A percentile compares a stretch with the other conserved stretches of the same genome.
phyloP scores from a whole-genome alignment of 1,284 basidiomycete species.

The Mycosarcoma mackinlayi region DNA sequence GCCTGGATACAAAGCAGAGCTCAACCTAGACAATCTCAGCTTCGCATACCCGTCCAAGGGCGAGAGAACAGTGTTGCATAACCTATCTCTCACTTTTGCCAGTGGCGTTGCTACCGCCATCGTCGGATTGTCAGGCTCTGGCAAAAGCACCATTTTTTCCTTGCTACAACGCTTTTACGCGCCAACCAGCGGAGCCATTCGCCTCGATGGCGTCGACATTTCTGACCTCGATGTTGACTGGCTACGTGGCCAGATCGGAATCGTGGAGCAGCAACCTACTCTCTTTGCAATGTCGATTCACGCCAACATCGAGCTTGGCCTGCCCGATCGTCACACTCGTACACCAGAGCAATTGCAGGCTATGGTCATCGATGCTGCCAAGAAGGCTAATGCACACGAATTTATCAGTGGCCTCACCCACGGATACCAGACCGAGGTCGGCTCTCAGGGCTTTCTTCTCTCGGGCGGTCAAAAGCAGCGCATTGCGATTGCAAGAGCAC shows the following conservation, averaged over 20 bases:
- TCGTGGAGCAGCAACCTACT: slow-evolving; percentile 91
- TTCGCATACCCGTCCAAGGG: slow-evolving; percentile 93
- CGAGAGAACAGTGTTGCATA: slow-evolving; percentile 83
- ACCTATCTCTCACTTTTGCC: slow-evolving; percentile 69
- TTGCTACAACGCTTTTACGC: slow-evolving; percentile 71
- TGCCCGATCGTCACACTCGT: slow-evolving; percentile 34
- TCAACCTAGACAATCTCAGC: slow-evolving; percentile 79
- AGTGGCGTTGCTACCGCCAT: slow-evolving; percentile 51
- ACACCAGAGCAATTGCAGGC: slow-evolving; percentile 74
- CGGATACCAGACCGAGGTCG: slow-evolving; percentile 40
- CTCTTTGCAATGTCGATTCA: slow-evolving; percentile 75
- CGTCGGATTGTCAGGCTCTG: slow-evolving; percentile 71
- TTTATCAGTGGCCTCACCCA: slow-evolving; percentile 30
- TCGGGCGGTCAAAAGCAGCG: slow-evolving; percentile 38
- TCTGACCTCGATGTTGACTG: slow-evolving; percentile 75
- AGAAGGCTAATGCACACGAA: slow-evolving; percentile 46
- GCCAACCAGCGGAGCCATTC: slow-evolving; percentile 77
- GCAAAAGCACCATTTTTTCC: slow-evolving; percentile 61
- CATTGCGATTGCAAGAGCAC: slow-evolving; percentile 40
- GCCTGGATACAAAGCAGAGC: slow-evolving; percentile 17
- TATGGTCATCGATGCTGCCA: slow-evolving; percentile 34
- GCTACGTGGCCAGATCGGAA: slow-evolving; percentile 67
- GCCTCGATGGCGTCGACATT: slow-evolving; percentile 81
- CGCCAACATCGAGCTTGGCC: slow-evolving; percentile 65
- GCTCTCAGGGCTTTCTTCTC: slow-evolving; percentile 34